These are phyloP conservation scores for Rhizophora mangle DNA, from an alignment of 345 rosid species.

Conservation along the genomic window DNA sequence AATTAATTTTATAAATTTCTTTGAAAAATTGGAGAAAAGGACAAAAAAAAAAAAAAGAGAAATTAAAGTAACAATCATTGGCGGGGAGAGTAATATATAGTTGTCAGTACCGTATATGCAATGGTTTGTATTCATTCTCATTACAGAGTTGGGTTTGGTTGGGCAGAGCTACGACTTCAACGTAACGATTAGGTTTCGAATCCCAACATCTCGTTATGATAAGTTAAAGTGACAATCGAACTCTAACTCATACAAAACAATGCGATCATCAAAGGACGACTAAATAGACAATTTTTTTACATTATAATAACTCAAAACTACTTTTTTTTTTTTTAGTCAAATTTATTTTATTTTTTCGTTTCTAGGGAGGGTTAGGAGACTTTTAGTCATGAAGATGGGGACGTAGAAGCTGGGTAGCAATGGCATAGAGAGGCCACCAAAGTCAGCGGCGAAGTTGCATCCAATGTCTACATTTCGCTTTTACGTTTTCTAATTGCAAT, in stretches of 20 bases:
- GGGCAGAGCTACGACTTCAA: neutral
- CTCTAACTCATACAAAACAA: too few relatives aligned
- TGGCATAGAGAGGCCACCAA: conserved; percentile 11
- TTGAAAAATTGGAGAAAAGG: too few relatives aligned
- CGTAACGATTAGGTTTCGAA: too few relatives aligned
- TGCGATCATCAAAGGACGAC: too few relatives aligned
- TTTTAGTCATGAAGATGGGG: neutral
- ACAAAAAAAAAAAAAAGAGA: too few relatives aligned
- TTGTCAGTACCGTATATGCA: neutral
- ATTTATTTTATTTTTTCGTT: too few relatives aligned
- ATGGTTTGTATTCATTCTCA: neutral
- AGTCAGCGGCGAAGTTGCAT: conserved; percentile 20
- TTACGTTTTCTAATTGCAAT: neutral
- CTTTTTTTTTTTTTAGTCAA: too few relatives aligned
- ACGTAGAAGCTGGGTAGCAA: neutral
- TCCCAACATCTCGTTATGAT: too few relatives aligned
- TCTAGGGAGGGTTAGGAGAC: too few relatives aligned
- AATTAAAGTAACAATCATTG: neutral
- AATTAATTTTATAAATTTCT: neutral
- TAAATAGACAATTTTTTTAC: too few relatives aligned
- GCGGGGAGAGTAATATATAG: neutral
- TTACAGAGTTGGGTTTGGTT: neutral
- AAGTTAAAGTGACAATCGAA: too few relatives aligned
- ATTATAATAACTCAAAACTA: too few relatives aligned
- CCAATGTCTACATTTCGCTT: conserved; percentile 14